Conservation (phyloP, 78 protist genomes). For the Guillardia theta region DNA sequence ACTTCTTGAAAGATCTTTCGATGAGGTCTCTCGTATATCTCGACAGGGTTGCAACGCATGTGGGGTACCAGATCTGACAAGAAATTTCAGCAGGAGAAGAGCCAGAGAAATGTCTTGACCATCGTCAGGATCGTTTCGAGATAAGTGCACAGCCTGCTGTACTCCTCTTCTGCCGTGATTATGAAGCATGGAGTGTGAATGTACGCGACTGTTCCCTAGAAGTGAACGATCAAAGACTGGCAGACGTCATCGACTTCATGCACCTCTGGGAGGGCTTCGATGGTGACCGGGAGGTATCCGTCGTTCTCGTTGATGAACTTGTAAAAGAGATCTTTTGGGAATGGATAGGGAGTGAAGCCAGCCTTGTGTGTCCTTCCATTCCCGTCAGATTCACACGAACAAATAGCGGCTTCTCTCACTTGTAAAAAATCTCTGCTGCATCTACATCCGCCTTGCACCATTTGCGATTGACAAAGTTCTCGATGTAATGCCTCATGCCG, state of each 20-base stretch:
- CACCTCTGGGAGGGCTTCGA: conserved; percentile 29
- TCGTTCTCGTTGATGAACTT: conserved; percentile 28
- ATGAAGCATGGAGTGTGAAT: conserved; percentile 4
- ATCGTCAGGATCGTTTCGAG: conserved; percentile 11
- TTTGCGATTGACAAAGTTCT: neutral
- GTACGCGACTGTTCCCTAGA: conserved; percentile 13
- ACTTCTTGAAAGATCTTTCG: neutral
- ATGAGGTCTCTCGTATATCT: neutral
- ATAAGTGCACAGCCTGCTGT: neutral
- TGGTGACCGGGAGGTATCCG: neutral
- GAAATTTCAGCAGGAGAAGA: neutral
- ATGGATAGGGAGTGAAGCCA: neutral
- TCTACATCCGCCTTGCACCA: conserved; percentile 23
- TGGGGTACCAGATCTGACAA: conserved; percentile 33
- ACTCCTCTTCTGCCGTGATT: neutral
- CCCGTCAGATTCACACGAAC: neutral
- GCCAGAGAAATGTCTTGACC: neutral
- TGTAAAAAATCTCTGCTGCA: conserved; percentile 9
- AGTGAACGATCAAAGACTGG: neutral
- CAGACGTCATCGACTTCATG: neutral
- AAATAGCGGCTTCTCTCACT: neutral
- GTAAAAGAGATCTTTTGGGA: neutral
- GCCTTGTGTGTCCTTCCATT: neutral
- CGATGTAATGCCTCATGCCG: neutral
- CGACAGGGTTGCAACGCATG: conserved; percentile 48